Evolutionary conservation across 2,329 filamentous ascomycete species (phyloP).

Genomic region (Alternaria triticimaculans): DNA sequence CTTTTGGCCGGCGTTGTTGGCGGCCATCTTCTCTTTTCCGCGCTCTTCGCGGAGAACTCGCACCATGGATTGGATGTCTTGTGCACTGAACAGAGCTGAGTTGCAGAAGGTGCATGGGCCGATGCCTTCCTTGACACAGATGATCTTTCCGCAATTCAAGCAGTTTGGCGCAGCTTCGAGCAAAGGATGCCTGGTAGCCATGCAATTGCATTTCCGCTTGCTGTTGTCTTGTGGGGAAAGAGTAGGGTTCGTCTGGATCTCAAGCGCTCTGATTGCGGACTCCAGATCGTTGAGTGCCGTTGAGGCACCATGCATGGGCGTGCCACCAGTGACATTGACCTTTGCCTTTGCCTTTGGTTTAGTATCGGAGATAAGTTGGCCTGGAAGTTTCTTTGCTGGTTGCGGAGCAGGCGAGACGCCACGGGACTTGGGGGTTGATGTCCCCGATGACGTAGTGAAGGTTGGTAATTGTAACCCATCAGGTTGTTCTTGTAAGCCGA

Average conservation of each 20-base stretch:
- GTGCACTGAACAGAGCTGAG: constrained; percentile 70
- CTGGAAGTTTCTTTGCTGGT: constrained; percentile 65
- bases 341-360: constrained; percentile 65
- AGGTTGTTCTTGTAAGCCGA: constrained; percentile 60
- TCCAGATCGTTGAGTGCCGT: constrained; percentile 72
- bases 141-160: constrained; percentile 88
- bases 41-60: constrained; percentile 82
- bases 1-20: constrained; percentile 74
- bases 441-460: constrained; percentile 32
- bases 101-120: constrained; percentile 94
- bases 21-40: constrained; percentile 83
- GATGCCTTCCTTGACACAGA: constrained; percentile 91
- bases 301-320: constrained; percentile 81
- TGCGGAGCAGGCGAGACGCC: constrained; percentile 53
- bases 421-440: constrained; percentile 44
- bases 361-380: constrained; percentile 81
- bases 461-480: constrained; percentile 49
- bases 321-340: constrained; percentile 75
- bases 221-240: constrained; percentile 62
- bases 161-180: constrained; percentile 94
- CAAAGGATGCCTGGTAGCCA: constrained; percentile 84
- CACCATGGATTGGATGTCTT: constrained; percentile 86
- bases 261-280: constrained; percentile 84
- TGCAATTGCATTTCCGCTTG: constrained; percentile 81
- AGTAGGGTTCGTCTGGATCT: constrained; percentile 88